Percentiles rank a stretch among this genome's conserved stretches.
Evolutionary conservation across 1,139 yeast genomes (phyloP).

Genomic region (Chernovozyma sophiae-reginae): DNA sequence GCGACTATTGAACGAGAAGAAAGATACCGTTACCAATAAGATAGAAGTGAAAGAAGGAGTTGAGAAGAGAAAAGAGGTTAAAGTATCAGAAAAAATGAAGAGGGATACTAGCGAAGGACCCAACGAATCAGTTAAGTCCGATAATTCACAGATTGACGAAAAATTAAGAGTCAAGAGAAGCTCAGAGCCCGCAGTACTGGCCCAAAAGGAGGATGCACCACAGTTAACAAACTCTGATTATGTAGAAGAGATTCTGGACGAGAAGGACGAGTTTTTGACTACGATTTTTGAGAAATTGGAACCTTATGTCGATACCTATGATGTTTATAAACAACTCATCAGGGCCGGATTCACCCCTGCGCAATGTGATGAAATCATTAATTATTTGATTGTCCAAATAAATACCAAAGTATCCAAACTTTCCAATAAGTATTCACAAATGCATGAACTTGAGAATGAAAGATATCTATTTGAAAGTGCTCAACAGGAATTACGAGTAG

Average conservation of each 20-base stretch:
- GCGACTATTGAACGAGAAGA: background rate
- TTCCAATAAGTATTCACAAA: conserved; percentile 57
- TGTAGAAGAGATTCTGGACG: conserved; percentile 4
- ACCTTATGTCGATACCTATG: conserved; percentile 51
- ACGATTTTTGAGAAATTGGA: conserved; percentile 41
- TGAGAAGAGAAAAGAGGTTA: too few relatives aligned
- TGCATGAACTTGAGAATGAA: conserved; percentile 77
- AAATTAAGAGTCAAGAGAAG: too few relatives aligned
- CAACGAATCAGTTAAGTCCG: too few relatives aligned
- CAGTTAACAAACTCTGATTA: background rate
- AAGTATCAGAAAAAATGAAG: too few relatives aligned
- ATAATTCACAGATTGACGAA: too few relatives aligned
- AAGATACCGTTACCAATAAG: too few relatives aligned
- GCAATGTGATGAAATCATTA: conserved; percentile 54
- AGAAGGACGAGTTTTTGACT: conserved; percentile 21
- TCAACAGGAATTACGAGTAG: conserved; percentile 79
- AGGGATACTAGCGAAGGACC: too few relatives aligned
- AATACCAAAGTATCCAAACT: conserved; percentile 55
- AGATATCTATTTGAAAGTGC: conserved; percentile 89
- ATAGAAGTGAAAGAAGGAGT: too few relatives aligned
- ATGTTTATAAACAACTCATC: conserved; percentile 37
- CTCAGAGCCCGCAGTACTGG: too few relatives aligned
- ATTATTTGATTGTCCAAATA: conserved; percentile 46
- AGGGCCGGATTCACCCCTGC: conserved; percentile 47
- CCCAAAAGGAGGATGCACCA: too few relatives aligned